A percentile compares a stretch with the other conserved stretches of the same genome.
Conservation (phyloP, 2,329 filamentous ascomycete species). For the Neopestalotiopsis sp. region DNA sequence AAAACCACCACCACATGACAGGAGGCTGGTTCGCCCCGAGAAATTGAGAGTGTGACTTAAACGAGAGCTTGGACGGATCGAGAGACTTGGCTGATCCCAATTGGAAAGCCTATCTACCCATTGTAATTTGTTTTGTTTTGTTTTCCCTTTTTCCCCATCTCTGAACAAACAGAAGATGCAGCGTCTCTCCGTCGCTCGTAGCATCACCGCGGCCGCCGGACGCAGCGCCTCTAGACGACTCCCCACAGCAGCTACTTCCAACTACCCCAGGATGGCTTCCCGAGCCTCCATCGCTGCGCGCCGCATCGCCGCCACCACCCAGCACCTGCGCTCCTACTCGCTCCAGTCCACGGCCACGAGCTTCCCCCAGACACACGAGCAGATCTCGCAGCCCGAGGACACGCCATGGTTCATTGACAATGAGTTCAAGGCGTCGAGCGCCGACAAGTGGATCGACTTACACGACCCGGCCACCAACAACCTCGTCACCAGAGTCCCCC, state of each 20-base stretch:
- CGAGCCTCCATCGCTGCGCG: slow-evolving; percentile 46
- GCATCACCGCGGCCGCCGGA: slow-evolving; percentile 30
- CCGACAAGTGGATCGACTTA: slow-evolving; percentile 77
- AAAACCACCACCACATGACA: background rate
- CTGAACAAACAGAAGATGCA: slow-evolving; percentile 28
- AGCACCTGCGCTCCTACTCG: slow-evolving; percentile 57
- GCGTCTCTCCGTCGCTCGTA: slow-evolving; percentile 33
- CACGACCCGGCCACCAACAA: slow-evolving; percentile 86
- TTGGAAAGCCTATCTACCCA: background rate
- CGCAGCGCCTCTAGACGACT: slow-evolving; percentile 32
- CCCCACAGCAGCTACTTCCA: slow-evolving; percentile 24
- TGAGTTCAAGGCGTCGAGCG: slow-evolving; percentile 70
- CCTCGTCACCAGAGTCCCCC: slow-evolving; percentile 80
- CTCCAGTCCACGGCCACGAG: slow-evolving; percentile 60
- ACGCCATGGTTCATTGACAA: slow-evolving; percentile 87
- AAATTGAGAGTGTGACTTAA: background rate
- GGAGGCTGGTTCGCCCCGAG: slow-evolving; percentile 7
- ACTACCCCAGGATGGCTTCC: slow-evolving; percentile 40
- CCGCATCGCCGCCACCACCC: slow-evolving; percentile 62
- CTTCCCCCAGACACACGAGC: slow-evolving; percentile 76
- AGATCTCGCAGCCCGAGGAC: slow-evolving; percentile 68
- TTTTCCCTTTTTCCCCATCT: background rate
- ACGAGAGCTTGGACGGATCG: slow-evolving; percentile 3
- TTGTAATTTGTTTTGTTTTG: background rate
- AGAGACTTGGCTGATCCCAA: background rate